These are phyloP conservation scores for Pythium oligandrum DNA, from an alignment of 352 stramenopile species.

Conservation along the genomic window DNA sequence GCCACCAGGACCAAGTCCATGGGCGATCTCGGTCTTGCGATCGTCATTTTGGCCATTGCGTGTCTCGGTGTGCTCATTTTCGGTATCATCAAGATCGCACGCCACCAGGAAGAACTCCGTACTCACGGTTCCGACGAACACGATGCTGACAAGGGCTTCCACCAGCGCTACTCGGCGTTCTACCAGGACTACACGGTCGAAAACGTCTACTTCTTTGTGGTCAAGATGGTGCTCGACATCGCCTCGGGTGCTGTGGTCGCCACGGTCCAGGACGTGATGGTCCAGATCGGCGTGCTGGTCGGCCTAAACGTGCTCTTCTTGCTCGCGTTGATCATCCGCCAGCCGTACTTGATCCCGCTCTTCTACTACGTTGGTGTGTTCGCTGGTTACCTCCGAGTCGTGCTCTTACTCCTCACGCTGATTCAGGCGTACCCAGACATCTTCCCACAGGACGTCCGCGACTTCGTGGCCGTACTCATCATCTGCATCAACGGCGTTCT, in stretches of 20 bases:
- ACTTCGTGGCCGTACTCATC: constrained; percentile 35
- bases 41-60: constrained; percentile 21
- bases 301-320: constrained; percentile 35
- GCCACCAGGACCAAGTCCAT: constrained; percentile 9
- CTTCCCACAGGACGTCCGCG: constrained; percentile 34
- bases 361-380: constrained; percentile 35
- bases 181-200: constrained; percentile 45
- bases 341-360: constrained; percentile 35
- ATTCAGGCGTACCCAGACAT: constrained; percentile 27
- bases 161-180: constrained; percentile 38
- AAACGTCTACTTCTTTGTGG: constrained; percentile 50
- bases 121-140: constrained; percentile 33
- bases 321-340: constrained; percentile 25
- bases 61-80: constrained; percentile 34
- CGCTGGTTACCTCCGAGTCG: constrained; percentile 35
- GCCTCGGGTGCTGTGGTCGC: constrained; percentile 34
- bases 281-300: constrained; percentile 38
- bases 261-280: constrained; percentile 23
- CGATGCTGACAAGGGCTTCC: constrained; percentile 32
- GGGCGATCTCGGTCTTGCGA: constrained; percentile 24
- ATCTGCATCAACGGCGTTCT: constrained; percentile 38
- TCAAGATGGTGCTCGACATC: constrained; percentile 39
- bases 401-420: constrained; percentile 38
- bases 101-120: constrained; percentile 29
- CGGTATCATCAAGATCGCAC: constrained; percentile 34